Evolutionary conservation across 352 stramenopile species (phyloP), one percentile per base, ranked within the genome.

Genomic region (Blastocystis hominis): DNA sequence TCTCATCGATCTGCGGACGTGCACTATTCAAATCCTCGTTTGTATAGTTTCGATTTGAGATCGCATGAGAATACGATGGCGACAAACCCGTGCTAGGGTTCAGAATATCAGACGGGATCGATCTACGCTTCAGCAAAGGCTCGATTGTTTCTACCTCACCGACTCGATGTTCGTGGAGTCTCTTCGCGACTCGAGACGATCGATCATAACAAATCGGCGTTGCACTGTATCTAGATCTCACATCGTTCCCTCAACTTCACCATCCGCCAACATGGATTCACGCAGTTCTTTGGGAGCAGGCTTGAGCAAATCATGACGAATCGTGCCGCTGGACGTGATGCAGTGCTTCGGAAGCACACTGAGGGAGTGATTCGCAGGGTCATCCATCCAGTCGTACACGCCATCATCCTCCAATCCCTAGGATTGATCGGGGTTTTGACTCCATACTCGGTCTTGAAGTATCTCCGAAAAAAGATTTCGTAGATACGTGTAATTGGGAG

Each of bases 401-500:
- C 77, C 77, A 53, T 87, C 77, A 30, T 87, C 77, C 53, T 87
- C 66, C 17, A 77, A 44, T 5, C 24, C 5, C 77, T 87, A 77
- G 3, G 30, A 10, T 64, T 10, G 9, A 50, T 17, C 2, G 10
- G 10, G 3, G 3, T 0, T 24, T 36, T 4, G 13, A 9, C 53
- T 15, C 47, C 6, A 87, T 56, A 36, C 69, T 87, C 34, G 13
- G 42, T n/a, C 44, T 78, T n/a, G n/a, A n/a, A 87, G 40, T 17
- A 75, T 7, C 17, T 75, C 55, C 20, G 54, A 17, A 90, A 96
- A 97, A 86, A 97, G 93, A 44, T 92, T 92, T 69, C 93, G 91
- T 7, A 97, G 89, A 90, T 97, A 97, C 20, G 92, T 91, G 91
- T 97, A 96, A 90, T 97, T 95, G n/a, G 94, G 94, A 89, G 97